phyloP scores from a whole-genome alignment of 129 eudicot species.

The Scalesia atractyloides region DNA sequence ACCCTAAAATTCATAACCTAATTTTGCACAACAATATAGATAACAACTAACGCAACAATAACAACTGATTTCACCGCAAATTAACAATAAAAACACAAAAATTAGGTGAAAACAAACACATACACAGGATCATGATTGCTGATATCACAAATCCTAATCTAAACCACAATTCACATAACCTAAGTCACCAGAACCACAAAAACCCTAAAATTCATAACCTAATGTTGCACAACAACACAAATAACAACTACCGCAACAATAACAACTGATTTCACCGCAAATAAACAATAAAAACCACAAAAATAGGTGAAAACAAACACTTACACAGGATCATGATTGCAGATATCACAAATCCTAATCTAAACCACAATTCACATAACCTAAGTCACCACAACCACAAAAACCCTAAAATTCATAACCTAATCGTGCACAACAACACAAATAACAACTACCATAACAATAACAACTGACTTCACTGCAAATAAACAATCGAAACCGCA shows the following conservation, averaged over 20 bases:
- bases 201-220: slow-evolving; percentile 16
- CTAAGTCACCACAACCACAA: slow-evolving; percentile 5
- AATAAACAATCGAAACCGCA: not conserved
- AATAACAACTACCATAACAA: not conserved
- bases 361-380: not conserved
- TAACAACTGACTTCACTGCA: not conserved
- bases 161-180: not conserved
- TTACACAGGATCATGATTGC: too few relatives aligned
- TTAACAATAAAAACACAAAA: not conserved
- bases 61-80: not conserved
- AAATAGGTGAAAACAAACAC: not conserved
- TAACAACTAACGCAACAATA: not conserved
- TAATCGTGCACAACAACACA: too few relatives aligned
- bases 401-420: slow-evolving; percentile 20
- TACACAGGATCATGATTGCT: too few relatives aligned
- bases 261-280: not conserved
- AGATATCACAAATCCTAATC: slow-evolving; percentile 3
- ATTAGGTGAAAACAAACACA: too few relatives aligned
- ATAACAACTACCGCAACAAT: not conserved
- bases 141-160: slow-evolving; percentile 2
- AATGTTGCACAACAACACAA: too few relatives aligned
- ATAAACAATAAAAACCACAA: not conserved
- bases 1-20: slow-evolving; percentile 17
- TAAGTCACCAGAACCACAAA: slow-evolving; percentile 3
- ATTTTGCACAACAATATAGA: too few relatives aligned